Conservation (phyloP, 2,329 filamentous ascomycete genomes). For the Ascosphaera apis region DNA sequence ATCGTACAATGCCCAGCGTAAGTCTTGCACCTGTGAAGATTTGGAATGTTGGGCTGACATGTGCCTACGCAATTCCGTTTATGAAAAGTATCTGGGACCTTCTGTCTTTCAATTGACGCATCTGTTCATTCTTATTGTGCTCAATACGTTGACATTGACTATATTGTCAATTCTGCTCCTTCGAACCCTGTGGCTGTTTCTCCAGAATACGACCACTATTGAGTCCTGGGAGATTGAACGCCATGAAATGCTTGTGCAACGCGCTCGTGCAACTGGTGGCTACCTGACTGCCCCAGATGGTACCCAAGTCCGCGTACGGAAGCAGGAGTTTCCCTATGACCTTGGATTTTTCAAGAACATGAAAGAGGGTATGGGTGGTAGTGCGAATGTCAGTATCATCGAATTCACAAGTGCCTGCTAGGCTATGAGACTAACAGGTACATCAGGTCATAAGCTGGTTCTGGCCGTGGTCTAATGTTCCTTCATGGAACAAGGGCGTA, state of each 20-base stretch:
- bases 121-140: slow-evolving; percentile 29
- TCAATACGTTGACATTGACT: slow-evolving; percentile 35
- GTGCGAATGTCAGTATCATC: slow-evolving; percentile 19
- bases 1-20: slow-evolving; percentile 33
- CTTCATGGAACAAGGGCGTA: slow-evolving; percentile 22
- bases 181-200: slow-evolving; percentile 30
- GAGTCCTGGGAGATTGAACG: slow-evolving; percentile 37
- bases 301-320: slow-evolving; percentile 27
- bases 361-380: slow-evolving; percentile 34
- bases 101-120: slow-evolving; percentile 27
- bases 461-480: slow-evolving; percentile 33
- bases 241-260: slow-evolving; percentile 22
- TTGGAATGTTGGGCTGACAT: not conserved
- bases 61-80: not conserved
- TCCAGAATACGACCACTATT: slow-evolving; percentile 38
- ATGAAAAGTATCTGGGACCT: slow-evolving; percentile 33
- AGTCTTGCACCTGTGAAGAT: slow-evolving; percentile 7
- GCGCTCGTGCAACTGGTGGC: slow-evolving; percentile 29
- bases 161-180: slow-evolving; percentile 30
- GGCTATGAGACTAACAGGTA: not conserved
- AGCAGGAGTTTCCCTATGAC: slow-evolving; percentile 43
- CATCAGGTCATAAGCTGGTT: slow-evolving; percentile 30
- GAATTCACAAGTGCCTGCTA: not conserved
- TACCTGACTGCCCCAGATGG: slow-evolving; percentile 36
- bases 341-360: slow-evolving; percentile 39